Base-by-base conservation (phyloP, 768 basidiomycete species). In the Serendipita sp. region DNA sequence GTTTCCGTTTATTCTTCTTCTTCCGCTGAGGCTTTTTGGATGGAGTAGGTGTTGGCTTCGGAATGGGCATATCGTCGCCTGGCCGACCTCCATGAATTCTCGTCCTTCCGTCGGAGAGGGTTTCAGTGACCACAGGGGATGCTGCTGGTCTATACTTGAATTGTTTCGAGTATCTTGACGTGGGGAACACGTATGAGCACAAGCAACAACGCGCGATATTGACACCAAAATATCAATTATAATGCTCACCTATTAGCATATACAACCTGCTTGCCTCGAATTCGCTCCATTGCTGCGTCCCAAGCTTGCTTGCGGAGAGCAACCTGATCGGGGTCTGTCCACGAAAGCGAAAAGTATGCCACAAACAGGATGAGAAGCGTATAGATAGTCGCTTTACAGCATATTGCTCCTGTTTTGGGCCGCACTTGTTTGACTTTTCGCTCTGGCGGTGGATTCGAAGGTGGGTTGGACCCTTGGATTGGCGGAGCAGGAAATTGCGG, bases 101-200 rank as follows among this genome's bases (percentile, higher is more conserved):
- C 7, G 81, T 72, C 3, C 81, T 77, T 0, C 89, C 89, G 65
- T 88, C 88, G 65, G 81, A 81, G 65, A 92, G 73, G 20, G 75
- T 78, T 69, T 91, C 87, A 0, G 86, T 90, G 66, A 92, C 78
- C 44, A 92, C 75, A 11, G 90, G 89, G 64, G 86, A 90, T 3
- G 90, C 88, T 11, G 90, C 90, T 0, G 90, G 90, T 24, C 90
- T 77, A 70, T 80, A 91, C 71, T 84, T 89, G 75, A 80, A 81
- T 68, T 90, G 84, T 65, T 86, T 84, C 13, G 88, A 90, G 69
- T 92, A 93, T 65, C 90, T 92, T 62, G 5, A 11, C 24, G 31
- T 24, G 26, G 30, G 11, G 53, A 11, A 58, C 53, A 48, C 45
- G 45, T 48, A 38, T 38, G 20, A n/a, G 7, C 45, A 9, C n/a